phyloP scores from a whole-genome alignment of 805 yeast genomes.

The Brettanomyces anomalus region DNA sequence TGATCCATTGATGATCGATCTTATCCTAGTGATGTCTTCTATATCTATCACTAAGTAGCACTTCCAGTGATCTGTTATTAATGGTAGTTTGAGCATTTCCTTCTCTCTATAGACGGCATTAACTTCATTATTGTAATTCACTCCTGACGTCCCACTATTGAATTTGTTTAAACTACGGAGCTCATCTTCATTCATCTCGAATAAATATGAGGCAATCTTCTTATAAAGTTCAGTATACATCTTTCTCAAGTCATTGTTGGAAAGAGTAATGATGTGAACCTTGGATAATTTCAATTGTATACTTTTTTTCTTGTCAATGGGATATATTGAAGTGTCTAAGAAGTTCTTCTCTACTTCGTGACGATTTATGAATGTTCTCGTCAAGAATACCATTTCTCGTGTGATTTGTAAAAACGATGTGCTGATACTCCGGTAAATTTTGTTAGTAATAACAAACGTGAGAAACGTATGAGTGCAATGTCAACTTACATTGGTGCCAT shows the following conservation, averaged over 20 bases:
- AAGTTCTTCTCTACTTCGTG: conserved; percentile 16
- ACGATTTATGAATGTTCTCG: conserved; percentile 20
- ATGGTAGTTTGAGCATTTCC: conserved; percentile 10
- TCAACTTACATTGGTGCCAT: conserved; percentile 21
- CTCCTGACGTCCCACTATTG: background rate
- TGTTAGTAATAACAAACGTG: background rate
- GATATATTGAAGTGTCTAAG: conserved; percentile 7
- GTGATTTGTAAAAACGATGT: conserved; percentile 16
- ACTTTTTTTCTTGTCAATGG: conserved; percentile 1
- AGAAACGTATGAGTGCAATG: background rate
- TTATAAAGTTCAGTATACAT: conserved; percentile 14
- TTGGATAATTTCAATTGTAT: conserved; percentile 11
- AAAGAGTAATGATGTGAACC: conserved; percentile 16
- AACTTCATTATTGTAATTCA: conserved; percentile 2
- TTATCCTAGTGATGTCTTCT: conserved; percentile 12
- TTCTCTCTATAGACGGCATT: conserved; percentile 3
- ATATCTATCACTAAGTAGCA: conserved; percentile 15
- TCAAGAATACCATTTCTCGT: conserved; percentile 11
- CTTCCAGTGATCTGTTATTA: conserved; percentile 18
- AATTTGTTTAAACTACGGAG: conserved; percentile 8
- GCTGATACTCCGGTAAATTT: conserved; percentile 6
- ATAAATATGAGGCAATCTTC: conserved; percentile 11
- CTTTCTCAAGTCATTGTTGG: conserved; percentile 16
- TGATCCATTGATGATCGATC: conserved; percentile 2
- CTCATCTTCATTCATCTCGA: conserved; percentile 16